Evolutionary conservation across 1,284 basidiomycete genomes (phyloP).

Genomic region (Trichosporon inkin): DNA sequence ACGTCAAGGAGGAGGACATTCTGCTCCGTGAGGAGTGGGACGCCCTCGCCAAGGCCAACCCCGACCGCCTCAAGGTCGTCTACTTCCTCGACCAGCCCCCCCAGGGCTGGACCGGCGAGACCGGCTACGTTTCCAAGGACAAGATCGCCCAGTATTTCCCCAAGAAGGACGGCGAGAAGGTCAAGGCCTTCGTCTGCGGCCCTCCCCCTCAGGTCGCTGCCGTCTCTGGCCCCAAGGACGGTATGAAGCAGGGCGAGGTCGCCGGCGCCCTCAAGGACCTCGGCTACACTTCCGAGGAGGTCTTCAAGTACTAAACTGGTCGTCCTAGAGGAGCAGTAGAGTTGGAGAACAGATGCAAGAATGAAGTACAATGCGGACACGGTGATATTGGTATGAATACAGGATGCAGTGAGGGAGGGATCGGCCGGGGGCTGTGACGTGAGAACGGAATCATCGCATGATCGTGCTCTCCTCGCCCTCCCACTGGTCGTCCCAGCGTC

Average conservation of each 20-base stretch:
- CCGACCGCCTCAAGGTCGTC: conserved; percentile 55
- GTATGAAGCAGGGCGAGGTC: conserved; percentile 78
- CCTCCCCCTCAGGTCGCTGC: conserved; percentile 80
- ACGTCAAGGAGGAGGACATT: conserved; percentile 86
- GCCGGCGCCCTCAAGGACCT: conserved; percentile 78
- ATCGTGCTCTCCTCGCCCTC: conserved; percentile 12
- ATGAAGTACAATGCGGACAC: conserved; percentile 1
- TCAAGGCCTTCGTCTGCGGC: conserved; percentile 88
- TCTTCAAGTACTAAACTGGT: conserved; percentile 50
- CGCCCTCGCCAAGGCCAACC: conserved; percentile 17
- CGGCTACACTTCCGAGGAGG: conserved; percentile 71
- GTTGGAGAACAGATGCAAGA: conserved; percentile 3
- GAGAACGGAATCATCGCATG: neutral
- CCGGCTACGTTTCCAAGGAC: conserved; percentile 68
- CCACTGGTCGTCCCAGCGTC: conserved; percentile 2
- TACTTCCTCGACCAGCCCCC: conserved; percentile 80
- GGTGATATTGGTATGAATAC: neutral
- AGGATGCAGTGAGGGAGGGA: neutral
- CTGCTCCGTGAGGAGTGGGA: conserved; percentile 72
- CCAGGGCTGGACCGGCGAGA: conserved; percentile 65
- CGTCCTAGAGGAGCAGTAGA: neutral
- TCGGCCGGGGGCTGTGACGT: neutral
- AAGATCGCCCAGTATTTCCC: conserved; percentile 65
- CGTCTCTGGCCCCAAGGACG: conserved; percentile 58
- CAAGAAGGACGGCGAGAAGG: conserved; percentile 62